phyloP scores from a whole-genome alignment of 116 monocot genomes.

The Cymodocea nodosa region DNA sequence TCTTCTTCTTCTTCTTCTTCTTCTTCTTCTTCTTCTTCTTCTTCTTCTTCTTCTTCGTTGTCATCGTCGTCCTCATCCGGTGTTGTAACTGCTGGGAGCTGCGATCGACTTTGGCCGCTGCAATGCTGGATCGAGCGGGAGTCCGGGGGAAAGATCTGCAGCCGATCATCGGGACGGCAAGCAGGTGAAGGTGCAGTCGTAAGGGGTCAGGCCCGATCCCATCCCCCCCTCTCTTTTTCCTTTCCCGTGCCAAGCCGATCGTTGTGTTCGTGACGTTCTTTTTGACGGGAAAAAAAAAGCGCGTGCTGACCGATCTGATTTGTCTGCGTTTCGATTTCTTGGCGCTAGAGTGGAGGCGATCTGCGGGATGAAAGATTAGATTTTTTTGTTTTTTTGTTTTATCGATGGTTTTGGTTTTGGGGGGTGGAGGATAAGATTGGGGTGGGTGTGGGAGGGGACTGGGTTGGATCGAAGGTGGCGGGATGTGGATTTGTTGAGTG shows the following conservation, averaged over 20 bases:
- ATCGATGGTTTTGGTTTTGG: background rate
- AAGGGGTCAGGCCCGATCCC: background rate
- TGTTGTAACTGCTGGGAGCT: background rate
- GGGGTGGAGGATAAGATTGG: background rate
- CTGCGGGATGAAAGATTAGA: background rate
- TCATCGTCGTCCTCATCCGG: background rate
- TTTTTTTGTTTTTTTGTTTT: background rate
- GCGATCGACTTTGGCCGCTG: background rate
- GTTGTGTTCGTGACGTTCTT: too few relatives aligned
- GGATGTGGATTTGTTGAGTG: background rate
- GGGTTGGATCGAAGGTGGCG: background rate
- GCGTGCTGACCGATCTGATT: background rate
- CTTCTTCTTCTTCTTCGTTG: background rate
- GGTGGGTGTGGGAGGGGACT: background rate
- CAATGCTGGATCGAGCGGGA: background rate
- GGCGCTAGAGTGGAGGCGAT: background rate
- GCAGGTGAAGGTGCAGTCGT: conserved; percentile 1
- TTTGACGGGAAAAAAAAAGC: too few relatives aligned
- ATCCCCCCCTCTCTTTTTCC: too few relatives aligned
- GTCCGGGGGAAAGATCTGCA: background rate
- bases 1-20: background rate
- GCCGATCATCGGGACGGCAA: conserved; percentile 3
- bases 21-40: too few relatives aligned
- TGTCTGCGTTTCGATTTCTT: background rate
- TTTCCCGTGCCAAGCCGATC: too few relatives aligned